phyloP scores from a whole-genome alignment of 768 basidiomycete genomes.

The Suillus plorans region DNA sequence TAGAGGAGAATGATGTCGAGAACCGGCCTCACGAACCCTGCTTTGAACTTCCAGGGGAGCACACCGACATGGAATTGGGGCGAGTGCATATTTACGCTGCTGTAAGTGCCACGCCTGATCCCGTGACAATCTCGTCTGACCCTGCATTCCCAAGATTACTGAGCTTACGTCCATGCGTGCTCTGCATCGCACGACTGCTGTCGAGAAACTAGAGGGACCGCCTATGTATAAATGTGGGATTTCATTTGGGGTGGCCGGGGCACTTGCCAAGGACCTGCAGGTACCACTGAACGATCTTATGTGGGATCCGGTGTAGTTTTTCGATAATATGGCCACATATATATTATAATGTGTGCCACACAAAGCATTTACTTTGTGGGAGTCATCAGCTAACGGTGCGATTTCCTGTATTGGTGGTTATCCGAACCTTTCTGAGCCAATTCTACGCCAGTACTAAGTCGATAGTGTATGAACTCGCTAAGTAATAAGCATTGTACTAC shows the following conservation, averaged over 20 bases:
- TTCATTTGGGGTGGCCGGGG: slow-evolving; percentile 54
- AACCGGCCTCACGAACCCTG: slow-evolving; percentile 43
- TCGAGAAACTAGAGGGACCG: slow-evolving; percentile 66
- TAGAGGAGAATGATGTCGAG: slow-evolving; percentile 68
- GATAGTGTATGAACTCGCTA: too few species aligned
- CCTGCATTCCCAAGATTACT: slow-evolving; percentile 46
- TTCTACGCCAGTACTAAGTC: background rate
- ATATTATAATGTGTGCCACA: background rate
- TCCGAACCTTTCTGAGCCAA: background rate
- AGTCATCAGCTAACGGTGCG: background rate
- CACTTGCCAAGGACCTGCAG: slow-evolving; percentile 58
- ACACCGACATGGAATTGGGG: slow-evolving; percentile 71
- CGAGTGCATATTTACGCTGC: slow-evolving; percentile 58
- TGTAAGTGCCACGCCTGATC: slow-evolving; percentile 40
- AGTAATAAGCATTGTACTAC: too few species aligned
- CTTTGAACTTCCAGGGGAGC: slow-evolving; percentile 61
- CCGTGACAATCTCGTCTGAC: slow-evolving; percentile 3
- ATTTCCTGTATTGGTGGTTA: background rate
- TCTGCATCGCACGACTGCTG: slow-evolving; percentile 59
- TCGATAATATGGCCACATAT: background rate
- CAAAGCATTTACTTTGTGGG: background rate
- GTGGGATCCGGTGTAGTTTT: slow-evolving; percentile 52
- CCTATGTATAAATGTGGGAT: slow-evolving; percentile 75
- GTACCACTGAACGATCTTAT: slow-evolving; percentile 63
- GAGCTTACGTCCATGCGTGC: slow-evolving; percentile 66